Base-by-base conservation (phyloP, 1,284 basidiomycete species). In the Leccinum subrobustum region DNA sequence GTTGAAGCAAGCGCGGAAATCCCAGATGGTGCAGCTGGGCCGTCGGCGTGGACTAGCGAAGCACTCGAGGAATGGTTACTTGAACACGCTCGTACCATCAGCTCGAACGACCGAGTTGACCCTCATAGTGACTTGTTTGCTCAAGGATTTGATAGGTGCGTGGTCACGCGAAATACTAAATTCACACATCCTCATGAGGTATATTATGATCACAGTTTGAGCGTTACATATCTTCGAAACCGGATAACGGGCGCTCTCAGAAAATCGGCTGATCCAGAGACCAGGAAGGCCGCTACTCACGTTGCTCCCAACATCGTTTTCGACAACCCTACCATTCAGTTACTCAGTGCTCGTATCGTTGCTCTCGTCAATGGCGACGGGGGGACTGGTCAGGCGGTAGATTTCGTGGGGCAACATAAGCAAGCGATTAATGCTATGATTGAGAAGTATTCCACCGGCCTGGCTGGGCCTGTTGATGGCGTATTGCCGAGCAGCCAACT, bases 141-240 rank as follows among this genome's bases (percentile, higher is more conserved):
- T 47, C 44, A 47, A 53, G 76, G 75, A 2, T 76, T 77, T 54
- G 75, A 77, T 56, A 77, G 76, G 76, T 75, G 50, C 27, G 64
- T 2, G 1, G 6, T 54, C 16, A 12, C 2, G 9, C 14, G 2
- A 47, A 14, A 23, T 7, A 20, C 18, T 47, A 12, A 4, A 12
- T 3, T 20, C 44, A 47, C 3, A 6, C 18, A 47, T 47, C 18
- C 42, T 47, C 6, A 47, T 20, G 44, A 47, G 9, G 42, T 20
- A 47, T 20, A 47, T 47, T 2, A 6, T 7, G 8, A 5, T 11
- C 11, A 14, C 16, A 75, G 73, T 56, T 54, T 74, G 51, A 69
- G 67, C 39, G 70, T 65, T 0, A 73, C 73, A 0, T 72, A 67
- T 58, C 61, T 73, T 23, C 63, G 68, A 23, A 73, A 73, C 57